Evolutionary conservation across 495 filamentous ascomycete species (phyloP), one percentile per base, ranked within the genome.

Genomic region (Penicillium coprophilum): DNA sequence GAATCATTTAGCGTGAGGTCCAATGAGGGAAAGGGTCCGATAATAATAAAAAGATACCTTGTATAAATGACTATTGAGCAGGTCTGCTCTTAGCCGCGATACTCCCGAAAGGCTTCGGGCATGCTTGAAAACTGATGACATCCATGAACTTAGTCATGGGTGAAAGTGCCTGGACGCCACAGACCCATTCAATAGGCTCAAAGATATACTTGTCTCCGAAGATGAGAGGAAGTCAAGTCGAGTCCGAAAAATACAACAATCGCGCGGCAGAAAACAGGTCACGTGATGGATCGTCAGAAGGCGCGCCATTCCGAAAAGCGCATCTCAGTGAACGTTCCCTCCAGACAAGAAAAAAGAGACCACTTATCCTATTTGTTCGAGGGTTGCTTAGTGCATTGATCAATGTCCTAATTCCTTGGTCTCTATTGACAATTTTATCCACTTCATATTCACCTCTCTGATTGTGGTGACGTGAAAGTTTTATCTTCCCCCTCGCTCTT

Each of bases 51-150:
- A 31, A 24, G 17, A 13, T 39, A 54, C 55, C 39, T 45, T 43
- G 12, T 17, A 31, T 34, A 32, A n/a, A n/a, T 21, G 46, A 34
- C 31, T 45, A 21, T 36, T 44, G 41, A 46, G 41, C 30, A 46
- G 17, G 31, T 34, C 46, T 38, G 71, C 62, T 73, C 67, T 75
- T 59, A 75, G 59, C 66, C 70, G 71, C 53, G 59, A 59, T 60
- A 69, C 62, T 68, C 71, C 66, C 69, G 67, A 71, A 69, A 70
- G 69, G 67, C 67, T 66, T 58, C 69, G 69, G 57, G 62, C 73
- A 76, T 76, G 68, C 68, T 70, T 75, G 59, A 67, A 64, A 63
- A 66, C 73, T 56, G 70, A 76, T 79, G 75, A 79, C 76, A 79
- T 79, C 74, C 76, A 79, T 79, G 70, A 77, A 77, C 59, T 64